phyloP scores from a whole-genome alignment of 345 rosid genomes.

The Salix koriyanagi region DNA sequence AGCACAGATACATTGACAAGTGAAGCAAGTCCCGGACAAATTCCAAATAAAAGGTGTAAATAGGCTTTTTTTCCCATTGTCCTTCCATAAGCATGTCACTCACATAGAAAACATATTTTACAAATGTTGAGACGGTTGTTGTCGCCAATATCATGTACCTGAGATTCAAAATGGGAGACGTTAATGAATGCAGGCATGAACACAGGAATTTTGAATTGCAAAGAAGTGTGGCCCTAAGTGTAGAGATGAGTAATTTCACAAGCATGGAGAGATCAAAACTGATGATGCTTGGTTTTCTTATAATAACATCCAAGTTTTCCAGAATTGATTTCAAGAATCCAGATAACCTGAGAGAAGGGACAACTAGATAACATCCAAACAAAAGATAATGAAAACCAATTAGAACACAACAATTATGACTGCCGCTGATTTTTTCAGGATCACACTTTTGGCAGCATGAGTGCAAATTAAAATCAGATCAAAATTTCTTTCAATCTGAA shows the following conservation, averaged over 20 bases:
- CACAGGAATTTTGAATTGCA: background rate
- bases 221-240: too few species aligned
- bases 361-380: too few species aligned
- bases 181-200: background rate
- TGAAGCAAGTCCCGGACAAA: constrained; percentile 93
- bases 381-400: background rate
- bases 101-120: constrained; percentile 81
- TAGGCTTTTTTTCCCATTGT: constrained; percentile 92
- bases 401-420: background rate
- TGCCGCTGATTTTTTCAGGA: background rate
- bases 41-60: constrained; percentile 91
- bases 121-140: constrained; percentile 73
- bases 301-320: background rate
- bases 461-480: background rate
- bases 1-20: constrained; percentile 89
- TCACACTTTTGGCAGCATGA: background rate
- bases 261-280: background rate
- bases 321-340: background rate
- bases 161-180: constrained; percentile 9
- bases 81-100: constrained; percentile 94
- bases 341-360: background rate
- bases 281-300: background rate
- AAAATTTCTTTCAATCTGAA: background rate
- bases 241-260: background rate
- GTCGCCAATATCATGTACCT: constrained; percentile 98